phyloP scores from a whole-genome alignment of 176 grass and related monocot species.

The Carex littledalei region DNA sequence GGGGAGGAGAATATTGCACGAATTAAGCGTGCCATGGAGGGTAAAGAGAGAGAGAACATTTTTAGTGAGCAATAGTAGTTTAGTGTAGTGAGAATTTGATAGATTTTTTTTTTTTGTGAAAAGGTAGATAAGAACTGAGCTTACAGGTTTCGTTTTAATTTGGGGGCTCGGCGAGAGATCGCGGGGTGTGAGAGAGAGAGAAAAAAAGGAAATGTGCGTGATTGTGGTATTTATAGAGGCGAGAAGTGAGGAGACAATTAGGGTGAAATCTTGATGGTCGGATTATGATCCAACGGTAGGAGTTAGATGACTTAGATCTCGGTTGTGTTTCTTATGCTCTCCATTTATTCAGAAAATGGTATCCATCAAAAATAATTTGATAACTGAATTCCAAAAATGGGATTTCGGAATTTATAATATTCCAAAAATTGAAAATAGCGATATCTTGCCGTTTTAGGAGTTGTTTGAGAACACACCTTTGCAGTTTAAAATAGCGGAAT shows the following conservation, averaged over 20 bases:
- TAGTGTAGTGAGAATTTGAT: background rate
- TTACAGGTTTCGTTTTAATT: slow-evolving; percentile 19
- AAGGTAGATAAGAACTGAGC: slow-evolving; percentile 22
- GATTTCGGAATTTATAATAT: too few relatives aligned
- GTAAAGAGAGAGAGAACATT: slow-evolving; percentile 11
- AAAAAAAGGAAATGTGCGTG: background rate
- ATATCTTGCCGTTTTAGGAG: background rate
- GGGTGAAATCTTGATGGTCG: background rate
- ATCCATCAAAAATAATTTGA: background rate
- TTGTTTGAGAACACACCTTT: too few relatives aligned
- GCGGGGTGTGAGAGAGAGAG: background rate
- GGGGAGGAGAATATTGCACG: slow-evolving; percentile 7
- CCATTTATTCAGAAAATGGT: background rate
- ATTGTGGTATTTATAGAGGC: background rate
- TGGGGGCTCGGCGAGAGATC: slow-evolving; percentile 19
- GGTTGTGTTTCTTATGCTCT: background rate
- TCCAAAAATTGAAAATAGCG: background rate
- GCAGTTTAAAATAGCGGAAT: too few relatives aligned
- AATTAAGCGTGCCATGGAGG: slow-evolving; percentile 21
- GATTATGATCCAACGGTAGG: background rate
- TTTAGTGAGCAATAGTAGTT: background rate
- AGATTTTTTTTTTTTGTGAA: background rate
- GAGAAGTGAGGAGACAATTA: background rate
- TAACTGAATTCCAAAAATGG: too few relatives aligned
- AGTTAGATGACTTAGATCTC: background rate